Evolutionary conservation across 108 stramenopile species (phyloP), one percentile per base, ranked within the genome.

Genomic region (Skeletonema tropicum): DNA sequence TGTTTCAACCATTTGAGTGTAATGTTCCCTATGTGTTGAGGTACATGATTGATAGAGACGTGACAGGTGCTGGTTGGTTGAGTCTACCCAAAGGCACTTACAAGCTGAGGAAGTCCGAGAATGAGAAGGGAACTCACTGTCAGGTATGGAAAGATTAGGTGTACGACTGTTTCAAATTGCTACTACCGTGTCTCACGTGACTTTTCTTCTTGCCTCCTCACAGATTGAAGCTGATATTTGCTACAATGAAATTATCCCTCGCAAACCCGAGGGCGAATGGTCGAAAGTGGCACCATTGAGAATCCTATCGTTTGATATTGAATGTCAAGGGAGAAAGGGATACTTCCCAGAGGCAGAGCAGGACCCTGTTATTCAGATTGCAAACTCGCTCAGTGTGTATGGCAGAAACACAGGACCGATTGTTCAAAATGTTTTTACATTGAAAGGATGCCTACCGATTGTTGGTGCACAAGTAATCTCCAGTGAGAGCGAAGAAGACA

Each of bases 291-390:
- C 99, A 8, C 98, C 98, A 3, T 79, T 99, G 39, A 97, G 99
- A 29, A 88, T 98, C 60, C 87, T 99, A 21, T 93, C 93, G 12
- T 88, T 97, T 17, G 99, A 99, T 85, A 99, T 99, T 79, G 99
- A 99, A 74, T 99, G 99, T 77, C 90, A 94, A 75, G 98, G 98
- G 26, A 86, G 99, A 21, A 98, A 98, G 83, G 99, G 97, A 30
- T 77, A 94, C 86, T 98, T 98, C 62, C 97, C 97, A 17, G 97
- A 99, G 75, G 97, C 99, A 5, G 96, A 98, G 59, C 84, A 96
- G 45, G 99, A 99, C 87, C 98, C 99, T 26, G 99, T 99, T 48
- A 99, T 99, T 85, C 99, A 99, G 80, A 99, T 99, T 83, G 98
- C 99, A n/a, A 97, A 97, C 78, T 84, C 76, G 29, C 75, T 99